Evolutionary conservation across 495 filamentous ascomycete species (phyloP), one percentile per base, ranked within the genome.

Genomic region (Neohortaea acidophila): DNA sequence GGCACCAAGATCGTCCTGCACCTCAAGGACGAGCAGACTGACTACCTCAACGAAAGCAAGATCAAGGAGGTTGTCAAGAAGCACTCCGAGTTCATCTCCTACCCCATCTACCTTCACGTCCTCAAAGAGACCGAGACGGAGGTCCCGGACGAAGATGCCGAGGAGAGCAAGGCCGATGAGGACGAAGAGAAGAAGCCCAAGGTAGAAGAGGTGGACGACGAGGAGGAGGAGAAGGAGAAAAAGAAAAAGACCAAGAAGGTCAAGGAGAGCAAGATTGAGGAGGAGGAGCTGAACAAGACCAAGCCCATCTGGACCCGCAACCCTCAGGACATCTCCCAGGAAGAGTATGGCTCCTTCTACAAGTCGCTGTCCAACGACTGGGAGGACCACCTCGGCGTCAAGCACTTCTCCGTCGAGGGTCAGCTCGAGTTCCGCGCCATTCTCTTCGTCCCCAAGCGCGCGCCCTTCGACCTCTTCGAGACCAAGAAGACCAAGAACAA

Each of bases 401-500:
- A 97, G 81, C 89, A 97, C 69, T 97, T 97, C 82, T 97, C 89
- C 49, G 89, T 97, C 52, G 89, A 97, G 75, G 89, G 89, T 76
- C 89, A 97, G 69, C 85, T 97, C 47, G 89, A 97, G 69, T 97
- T 97, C 84, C 85, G 85, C 48, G 89, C 89, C 48, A 94, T 97
- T 63, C 84, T 97, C 55, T 97, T 91, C 70, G 84, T 97, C 29
- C 89, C 89, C 61, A 97, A 97, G 81, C 89, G 89, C 56, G 89
- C 89, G 64, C 89, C 89, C 49, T 97, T 97, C 66, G 89, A 97
- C 57, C 82, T 97, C 40, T 97, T 97, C 67, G 89, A 97, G 77
- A 94, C 91, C 51, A 97, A 97, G 81, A 91, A 93, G 78, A 94
- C 85, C 58, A 97, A 97, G 84, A 96, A 94, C 77, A 97, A 97